phyloP scores from a whole-genome alignment of 345 rosid species.

The Erucastrum elatum region DNA sequence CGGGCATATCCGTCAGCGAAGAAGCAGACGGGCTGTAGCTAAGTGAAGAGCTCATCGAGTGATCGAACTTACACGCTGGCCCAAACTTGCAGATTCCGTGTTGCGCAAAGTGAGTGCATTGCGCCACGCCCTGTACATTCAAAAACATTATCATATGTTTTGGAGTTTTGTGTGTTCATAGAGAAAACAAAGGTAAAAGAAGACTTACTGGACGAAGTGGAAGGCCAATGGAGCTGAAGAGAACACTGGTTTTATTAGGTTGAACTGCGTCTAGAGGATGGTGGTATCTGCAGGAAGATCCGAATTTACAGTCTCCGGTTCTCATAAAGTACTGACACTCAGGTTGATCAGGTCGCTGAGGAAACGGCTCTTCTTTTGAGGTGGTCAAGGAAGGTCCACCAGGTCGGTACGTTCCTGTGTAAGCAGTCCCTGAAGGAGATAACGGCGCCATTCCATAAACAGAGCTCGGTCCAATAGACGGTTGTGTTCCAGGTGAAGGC shows the following conservation, averaged over 20 bases:
- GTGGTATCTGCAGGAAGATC: conserved; percentile 88
- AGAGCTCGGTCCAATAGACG: conserved; percentile 58
- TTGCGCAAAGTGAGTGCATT: conserved; percentile 63
- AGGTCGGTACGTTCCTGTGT: conserved; percentile 58
- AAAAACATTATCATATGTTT: not conserved
- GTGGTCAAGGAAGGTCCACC: conserved; percentile 48
- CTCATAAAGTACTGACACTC: conserved; percentile 87
- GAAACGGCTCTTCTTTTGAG: conserved; percentile 68
- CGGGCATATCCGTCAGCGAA: conserved; percentile 89
- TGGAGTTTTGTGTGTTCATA: not conserved
- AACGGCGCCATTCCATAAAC: conserved; percentile 66
- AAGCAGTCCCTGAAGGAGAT: conserved; percentile 69
- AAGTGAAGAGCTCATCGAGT: conserved; percentile 60
- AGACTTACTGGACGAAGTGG: conserved; percentile 85
- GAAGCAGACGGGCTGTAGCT: conserved; percentile 93
- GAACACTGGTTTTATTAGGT: conserved; percentile 51
- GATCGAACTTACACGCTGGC: conserved; percentile 78
- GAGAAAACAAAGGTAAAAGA: not conserved
- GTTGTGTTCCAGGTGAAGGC: conserved; percentile 65
- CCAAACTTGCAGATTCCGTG: conserved; percentile 79
- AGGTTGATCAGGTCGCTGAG: conserved; percentile 84
- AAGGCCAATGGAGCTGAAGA: conserved; percentile 78
- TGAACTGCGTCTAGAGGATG: conserved; percentile 69
- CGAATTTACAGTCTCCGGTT: conserved; percentile 91
- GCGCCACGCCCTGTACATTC: conserved; percentile 62